A percentile compares a stretch with the other conserved stretches of the same genome.
Conservation (phyloP, 441 rosid species). For the Pelargonium citronellum region DNA sequence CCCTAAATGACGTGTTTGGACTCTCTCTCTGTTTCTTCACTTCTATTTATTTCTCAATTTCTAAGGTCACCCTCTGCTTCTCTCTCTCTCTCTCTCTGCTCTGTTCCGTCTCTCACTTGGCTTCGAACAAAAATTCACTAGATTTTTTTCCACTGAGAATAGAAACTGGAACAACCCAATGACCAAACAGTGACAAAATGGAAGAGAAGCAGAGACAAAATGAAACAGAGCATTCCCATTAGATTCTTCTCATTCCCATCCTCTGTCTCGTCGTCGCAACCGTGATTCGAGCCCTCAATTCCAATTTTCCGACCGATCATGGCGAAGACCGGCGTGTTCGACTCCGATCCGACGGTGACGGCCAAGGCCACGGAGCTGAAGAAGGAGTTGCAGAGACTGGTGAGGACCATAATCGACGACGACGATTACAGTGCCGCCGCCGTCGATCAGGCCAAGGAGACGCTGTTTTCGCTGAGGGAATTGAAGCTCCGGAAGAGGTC, state of each 20-base stretch:
- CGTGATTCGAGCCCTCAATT: not conserved
- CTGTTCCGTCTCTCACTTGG: not conserved
- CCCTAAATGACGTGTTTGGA: too few species aligned
- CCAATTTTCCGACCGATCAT: conserved; percentile 21
- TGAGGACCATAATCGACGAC: conserved; percentile 52
- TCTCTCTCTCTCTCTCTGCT: not conserved
- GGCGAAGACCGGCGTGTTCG: conserved; percentile 58
- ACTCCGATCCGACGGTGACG: conserved; percentile 45
- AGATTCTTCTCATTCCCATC: too few species aligned
- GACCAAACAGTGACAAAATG: too few species aligned
- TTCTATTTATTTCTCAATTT: not conserved
- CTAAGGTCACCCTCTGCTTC: too few species aligned
- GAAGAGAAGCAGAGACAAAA: not conserved
- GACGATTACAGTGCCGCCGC: conserved; percentile 47
- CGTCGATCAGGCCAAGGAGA: conserved; percentile 48
- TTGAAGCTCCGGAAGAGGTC: conserved; percentile 40
- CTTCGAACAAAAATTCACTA: too few species aligned
- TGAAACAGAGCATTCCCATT: conserved; percentile 2
- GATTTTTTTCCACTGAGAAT: not conserved
- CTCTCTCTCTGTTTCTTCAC: too few species aligned
- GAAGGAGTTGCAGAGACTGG: conserved; percentile 60
- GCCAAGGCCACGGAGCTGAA: conserved; percentile 39
- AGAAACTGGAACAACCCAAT: too few species aligned
- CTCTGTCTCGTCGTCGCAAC: not conserved
- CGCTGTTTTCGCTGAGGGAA: conserved; percentile 43